Evolutionary conservation across 2,329 filamentous ascomycete genomes (phyloP), one percentile per base, ranked within the genome.

Genomic region (Acephala macrosclerotiorum): DNA sequence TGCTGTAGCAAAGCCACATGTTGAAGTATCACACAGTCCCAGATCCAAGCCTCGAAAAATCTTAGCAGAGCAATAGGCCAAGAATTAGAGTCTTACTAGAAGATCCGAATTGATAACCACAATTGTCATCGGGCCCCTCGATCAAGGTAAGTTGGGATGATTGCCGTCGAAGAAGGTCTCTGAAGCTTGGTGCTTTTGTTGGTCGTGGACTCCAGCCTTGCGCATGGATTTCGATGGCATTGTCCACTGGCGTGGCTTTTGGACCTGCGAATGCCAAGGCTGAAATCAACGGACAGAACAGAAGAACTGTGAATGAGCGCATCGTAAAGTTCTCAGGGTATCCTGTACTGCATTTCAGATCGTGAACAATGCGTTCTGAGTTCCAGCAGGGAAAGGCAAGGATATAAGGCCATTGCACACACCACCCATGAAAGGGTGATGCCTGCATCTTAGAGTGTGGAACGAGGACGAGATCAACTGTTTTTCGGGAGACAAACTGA

Each of bases 1-100:
- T 36, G 58, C 58, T 22, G 42, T 60, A n/a, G 58, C 58, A 51
- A 60, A 60, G 5, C 58, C 58, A 60, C 58, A 60, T 22, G 16
- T n/a, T 47, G 58, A 33, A 1, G 40, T 35, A 22, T 26, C 40
- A 51, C 58, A 60, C 22, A 60, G 12, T 60, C n/a, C 40, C 25
- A 60, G 12, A 7, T 6, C 58, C 3, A 20, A n/a, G n/a, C 2
- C 58, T 60, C 2, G 11, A 12, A 2, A 49, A 8, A 18, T n/a
- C 2, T 60, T n/a, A 51, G 22, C 29, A 33, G 8, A 12, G 12
- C 16, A 3, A 35, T 7, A 14, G 22, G n/a, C 12, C 25, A 33
- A 22, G 12, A 60, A 29, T 60, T 20, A 8, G 29, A 9, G 7
- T 35, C 58, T 51, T 51, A 60, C 58, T 18, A 35, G 42, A 51